Evolutionary conservation across 768 basidiomycete species (phyloP).

Genomic region (Lentinula raphanica): DNA sequence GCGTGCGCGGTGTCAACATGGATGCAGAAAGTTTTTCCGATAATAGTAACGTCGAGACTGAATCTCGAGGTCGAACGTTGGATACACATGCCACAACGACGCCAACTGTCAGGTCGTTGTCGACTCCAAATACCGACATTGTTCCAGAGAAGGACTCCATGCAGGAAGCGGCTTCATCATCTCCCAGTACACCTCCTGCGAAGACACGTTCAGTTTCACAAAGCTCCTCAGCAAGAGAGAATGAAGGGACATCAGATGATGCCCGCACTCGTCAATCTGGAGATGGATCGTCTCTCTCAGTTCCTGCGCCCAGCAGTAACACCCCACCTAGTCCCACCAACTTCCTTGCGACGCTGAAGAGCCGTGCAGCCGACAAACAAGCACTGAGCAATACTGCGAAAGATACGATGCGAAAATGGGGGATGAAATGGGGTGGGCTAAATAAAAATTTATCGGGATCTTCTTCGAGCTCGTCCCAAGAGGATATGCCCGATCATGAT

Average conservation of each 20-base stretch:
- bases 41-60: constrained; percentile 21
- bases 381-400: constrained; percentile 79
- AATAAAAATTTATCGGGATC: constrained; percentile 42
- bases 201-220: constrained; percentile 39
- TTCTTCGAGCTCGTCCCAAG: constrained; percentile 20
- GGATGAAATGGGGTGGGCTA: constrained; percentile 69
- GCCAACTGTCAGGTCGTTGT: constrained; percentile 25
- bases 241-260: neutral
- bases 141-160: neutral
- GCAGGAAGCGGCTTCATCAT: neutral
- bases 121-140: constrained; percentile 21
- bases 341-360: constrained; percentile 76
- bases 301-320: constrained; percentile 19
- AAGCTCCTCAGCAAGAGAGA: constrained; percentile 37
- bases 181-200: constrained; percentile 10
- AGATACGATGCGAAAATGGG: constrained; percentile 91
- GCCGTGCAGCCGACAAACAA: constrained; percentile 78
- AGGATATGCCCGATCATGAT: constrained; percentile 39
- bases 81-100: constrained; percentile 26
- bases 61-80: constrained; percentile 32
- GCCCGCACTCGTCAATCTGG: constrained; percentile 13
- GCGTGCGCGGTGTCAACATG: constrained; percentile 33
- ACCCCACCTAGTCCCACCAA: constrained; percentile 47
- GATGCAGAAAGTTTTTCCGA: constrained; percentile 17
- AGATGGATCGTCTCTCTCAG: constrained; percentile 21